Evolutionary conservation across 768 basidiomycete species (phyloP).

Genomic region (Tubosaeta brunneosetosa): DNA sequence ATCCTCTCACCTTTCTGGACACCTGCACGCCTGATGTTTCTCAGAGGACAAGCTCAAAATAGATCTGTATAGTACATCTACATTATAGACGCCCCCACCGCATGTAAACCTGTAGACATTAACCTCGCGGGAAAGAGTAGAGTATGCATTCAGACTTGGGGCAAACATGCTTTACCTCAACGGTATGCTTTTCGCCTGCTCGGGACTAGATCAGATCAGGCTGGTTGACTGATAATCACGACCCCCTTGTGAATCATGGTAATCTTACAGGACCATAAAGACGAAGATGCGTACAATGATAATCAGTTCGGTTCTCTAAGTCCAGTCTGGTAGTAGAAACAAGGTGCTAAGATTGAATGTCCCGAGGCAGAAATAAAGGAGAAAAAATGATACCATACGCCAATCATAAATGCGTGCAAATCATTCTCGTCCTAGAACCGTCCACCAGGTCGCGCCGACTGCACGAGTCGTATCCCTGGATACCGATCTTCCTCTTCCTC

Average conservation of each 20-base stretch:
- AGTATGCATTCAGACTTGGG: too few species aligned
- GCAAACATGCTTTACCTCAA: too few species aligned
- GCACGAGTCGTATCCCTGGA: conserved; percentile 39
- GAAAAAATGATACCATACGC: not conserved
- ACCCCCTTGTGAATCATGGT: not conserved
- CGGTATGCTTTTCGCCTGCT: too few species aligned
- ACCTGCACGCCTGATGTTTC: too few species aligned
- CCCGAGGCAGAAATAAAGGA: not conserved
- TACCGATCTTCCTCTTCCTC: conserved; percentile 15
- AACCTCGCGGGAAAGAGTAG: too few species aligned
- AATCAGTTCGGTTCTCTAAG: not conserved
- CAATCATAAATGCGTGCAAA: not conserved
- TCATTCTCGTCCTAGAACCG: conserved; percentile 14
- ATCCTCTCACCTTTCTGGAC: too few species aligned
- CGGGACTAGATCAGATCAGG: too few species aligned
- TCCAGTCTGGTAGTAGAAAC: not conserved
- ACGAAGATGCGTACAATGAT: not conserved
- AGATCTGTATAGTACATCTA: too few species aligned
- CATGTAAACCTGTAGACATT: too few species aligned
- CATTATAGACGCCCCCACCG: too few species aligned
- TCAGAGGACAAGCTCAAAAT: too few species aligned
- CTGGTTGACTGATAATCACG: too few species aligned
- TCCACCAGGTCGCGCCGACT: conserved; percentile 15
- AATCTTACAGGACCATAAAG: not conserved
- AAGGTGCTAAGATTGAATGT: not conserved